Evolutionary conservation across 2,329 filamentous ascomycete genomes (phyloP).

Genomic region (Fusarium luffae): DNA sequence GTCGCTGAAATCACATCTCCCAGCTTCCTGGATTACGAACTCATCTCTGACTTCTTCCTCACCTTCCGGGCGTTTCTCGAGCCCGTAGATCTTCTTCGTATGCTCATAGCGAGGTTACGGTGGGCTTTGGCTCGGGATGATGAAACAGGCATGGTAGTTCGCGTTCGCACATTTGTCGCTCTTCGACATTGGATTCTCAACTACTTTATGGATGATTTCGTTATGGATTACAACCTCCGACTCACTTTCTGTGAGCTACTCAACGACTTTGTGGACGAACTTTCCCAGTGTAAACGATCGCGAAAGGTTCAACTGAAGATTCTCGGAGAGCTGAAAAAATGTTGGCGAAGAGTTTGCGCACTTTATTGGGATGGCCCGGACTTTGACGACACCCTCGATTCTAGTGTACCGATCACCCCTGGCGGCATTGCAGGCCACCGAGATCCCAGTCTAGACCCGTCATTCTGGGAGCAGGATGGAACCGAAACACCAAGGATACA

Average conservation of each 20-base stretch:
- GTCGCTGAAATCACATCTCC: constrained; percentile 97
- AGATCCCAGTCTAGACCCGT: constrained; percentile 65
- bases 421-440: constrained; percentile 77
- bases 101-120: constrained; percentile 84
- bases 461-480: constrained; percentile 62
- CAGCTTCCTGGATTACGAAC: constrained; percentile 94
- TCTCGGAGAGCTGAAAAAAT: constrained; percentile 93
- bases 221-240: constrained; percentile 78
- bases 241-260: constrained; percentile 82
- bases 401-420: constrained; percentile 76
- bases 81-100: constrained; percentile 78
- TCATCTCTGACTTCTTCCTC: constrained; percentile 97
- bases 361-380: constrained; percentile 87
- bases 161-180: constrained; percentile 94
- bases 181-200: constrained; percentile 97
- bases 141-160: constrained; percentile 91
- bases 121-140: constrained; percentile 87
- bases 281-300: constrained; percentile 57
- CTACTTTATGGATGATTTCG: constrained; percentile 96
- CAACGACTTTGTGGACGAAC: constrained; percentile 72
- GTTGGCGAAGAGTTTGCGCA: constrained; percentile 91
- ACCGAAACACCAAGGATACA: constrained; percentile 59
- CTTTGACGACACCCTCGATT: constrained; percentile 69
- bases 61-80: constrained; percentile 92
- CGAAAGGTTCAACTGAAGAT: constrained; percentile 79